These are phyloP conservation scores for Ophiostoma pallidulum DNA, from an alignment of 2,329 filamentous ascomycete species.

Conservation along the genomic window DNA sequence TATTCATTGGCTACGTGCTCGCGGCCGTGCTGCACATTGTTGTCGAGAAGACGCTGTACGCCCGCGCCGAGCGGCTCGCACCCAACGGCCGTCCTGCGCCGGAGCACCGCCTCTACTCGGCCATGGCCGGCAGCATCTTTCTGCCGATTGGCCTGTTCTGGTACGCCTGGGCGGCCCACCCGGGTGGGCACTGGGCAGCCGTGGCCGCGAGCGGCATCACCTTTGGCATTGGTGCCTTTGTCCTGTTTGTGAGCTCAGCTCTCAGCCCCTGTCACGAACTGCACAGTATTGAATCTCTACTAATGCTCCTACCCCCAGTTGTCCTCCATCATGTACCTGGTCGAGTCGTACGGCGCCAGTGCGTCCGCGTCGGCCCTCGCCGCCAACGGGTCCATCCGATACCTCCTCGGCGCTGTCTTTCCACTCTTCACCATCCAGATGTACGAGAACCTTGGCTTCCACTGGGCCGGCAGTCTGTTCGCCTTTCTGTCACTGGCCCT, in stretches of 20 bases:
- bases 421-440: slow-evolving; percentile 4
- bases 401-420: slow-evolving; percentile 3
- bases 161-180: slow-evolving; percentile 2
- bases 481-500: slow-evolving; percentile 5
- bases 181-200: slow-evolving; percentile 4
- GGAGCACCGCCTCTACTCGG: slow-evolving; percentile 4
- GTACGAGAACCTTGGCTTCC: slow-evolving; percentile 5
- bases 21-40: neutral
- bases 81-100: neutral
- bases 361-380: slow-evolving; percentile 1
- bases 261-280: too few species aligned
- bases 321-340: slow-evolving; percentile 3
- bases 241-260: neutral
- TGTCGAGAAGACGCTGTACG: neutral
- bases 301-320: neutral
- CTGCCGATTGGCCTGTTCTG: slow-evolving; percentile 5
- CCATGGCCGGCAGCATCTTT: slow-evolving; percentile 7
- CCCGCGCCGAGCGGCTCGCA: neutral
- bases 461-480: slow-evolving; percentile 9
- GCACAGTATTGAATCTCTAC: too few species aligned
- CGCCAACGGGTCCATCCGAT: slow-evolving; percentile 4
- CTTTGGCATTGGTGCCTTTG: slow-evolving; percentile 4
- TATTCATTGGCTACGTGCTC: neutral
- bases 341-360: slow-evolving; percentile 1
- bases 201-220: slow-evolving; percentile 3